These are phyloP conservation scores for Ogataea parapolymorpha DNA, from an alignment of 805 yeast species.

Conservation along the genomic window DNA sequence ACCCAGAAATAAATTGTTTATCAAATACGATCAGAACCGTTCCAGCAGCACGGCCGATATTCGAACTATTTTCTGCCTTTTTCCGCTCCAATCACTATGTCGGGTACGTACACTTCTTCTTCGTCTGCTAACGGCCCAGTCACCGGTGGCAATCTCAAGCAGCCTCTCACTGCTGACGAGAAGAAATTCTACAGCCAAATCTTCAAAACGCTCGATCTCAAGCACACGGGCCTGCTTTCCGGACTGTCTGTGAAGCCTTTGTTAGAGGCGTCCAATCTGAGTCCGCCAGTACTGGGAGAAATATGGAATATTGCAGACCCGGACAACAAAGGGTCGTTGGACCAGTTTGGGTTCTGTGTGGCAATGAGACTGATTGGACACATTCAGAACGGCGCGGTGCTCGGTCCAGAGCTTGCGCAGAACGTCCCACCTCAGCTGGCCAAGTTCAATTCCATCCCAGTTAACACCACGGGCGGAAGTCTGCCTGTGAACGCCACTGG, in stretches of 20 bases:
- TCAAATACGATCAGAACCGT: slow-evolving; percentile 4
- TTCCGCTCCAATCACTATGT: slow-evolving; percentile 4
- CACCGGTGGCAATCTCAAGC: slow-evolving; percentile 21
- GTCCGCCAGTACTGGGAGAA: slow-evolving; percentile 76
- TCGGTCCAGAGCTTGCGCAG: slow-evolving; percentile 49
- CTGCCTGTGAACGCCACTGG: slow-evolving; percentile 17
- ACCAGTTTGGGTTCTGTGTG: slow-evolving; percentile 72
- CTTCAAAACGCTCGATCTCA: slow-evolving; percentile 77
- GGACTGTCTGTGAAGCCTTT: slow-evolving; percentile 84
- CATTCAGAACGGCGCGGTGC: slow-evolving; percentile 67
- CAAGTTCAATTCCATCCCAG: slow-evolving; percentile 42
- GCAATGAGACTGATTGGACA: slow-evolving; percentile 90
- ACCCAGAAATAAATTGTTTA: slow-evolving; percentile 4
- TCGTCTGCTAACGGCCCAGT: slow-evolving; percentile 1
- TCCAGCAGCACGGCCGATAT: not conserved
- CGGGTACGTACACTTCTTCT: slow-evolving; percentile 12
- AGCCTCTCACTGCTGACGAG: slow-evolving; percentile 68
- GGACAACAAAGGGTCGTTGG: slow-evolving; percentile 80
- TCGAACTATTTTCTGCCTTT: not conserved
- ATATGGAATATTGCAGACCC: slow-evolving; percentile 94
- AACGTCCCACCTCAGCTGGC: slow-evolving; percentile 60
- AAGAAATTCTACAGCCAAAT: slow-evolving; percentile 67
- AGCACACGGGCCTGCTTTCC: slow-evolving; percentile 74
- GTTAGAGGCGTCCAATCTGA: slow-evolving; percentile 80
- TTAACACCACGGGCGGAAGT: slow-evolving; percentile 36